A percentile compares a stretch with the other conserved stretches of the same genome.
phyloP scores from a whole-genome alignment of 257 asterid genomes.

The Nicotiana obtusifolia region DNA sequence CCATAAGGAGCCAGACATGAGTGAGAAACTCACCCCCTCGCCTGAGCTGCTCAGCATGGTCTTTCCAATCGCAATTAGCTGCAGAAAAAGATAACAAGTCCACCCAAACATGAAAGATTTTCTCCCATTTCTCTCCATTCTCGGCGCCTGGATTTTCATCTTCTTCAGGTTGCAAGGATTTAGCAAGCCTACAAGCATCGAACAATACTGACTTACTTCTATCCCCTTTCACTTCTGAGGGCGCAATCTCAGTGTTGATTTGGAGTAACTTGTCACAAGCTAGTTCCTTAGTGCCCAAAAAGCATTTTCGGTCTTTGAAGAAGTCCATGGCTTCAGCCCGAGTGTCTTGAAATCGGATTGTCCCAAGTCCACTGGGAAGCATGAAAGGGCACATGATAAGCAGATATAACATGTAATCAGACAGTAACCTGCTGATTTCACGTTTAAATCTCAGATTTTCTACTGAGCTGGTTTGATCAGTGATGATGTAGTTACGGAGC shows the following conservation, averaged over 20 bases:
- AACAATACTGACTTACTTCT: slow-evolving; percentile 26
- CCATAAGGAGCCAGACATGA: slow-evolving; percentile 8
- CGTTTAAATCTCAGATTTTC: neutral
- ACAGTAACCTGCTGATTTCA: slow-evolving; percentile 18
- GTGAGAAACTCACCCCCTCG: slow-evolving; percentile 10
- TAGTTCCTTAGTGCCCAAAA: neutral
- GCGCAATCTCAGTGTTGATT: slow-evolving; percentile 10
- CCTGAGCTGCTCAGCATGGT: slow-evolving; percentile 12
- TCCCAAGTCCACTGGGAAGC: slow-evolving; percentile 35
- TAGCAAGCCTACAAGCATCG: slow-evolving; percentile 18
- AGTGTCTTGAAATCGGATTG: slow-evolving; percentile 25
- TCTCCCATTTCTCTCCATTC: slow-evolving; percentile 23
- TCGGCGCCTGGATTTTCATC: neutral
- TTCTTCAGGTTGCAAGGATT: neutral
- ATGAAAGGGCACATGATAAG: slow-evolving; percentile 23
- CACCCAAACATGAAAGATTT: slow-evolving; percentile 11
- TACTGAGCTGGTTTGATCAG: neutral
- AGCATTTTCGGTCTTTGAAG: neutral
- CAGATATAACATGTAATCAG: slow-evolving; percentile 28
- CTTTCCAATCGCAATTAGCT: neutral
- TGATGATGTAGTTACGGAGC: neutral
- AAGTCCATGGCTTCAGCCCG: slow-evolving; percentile 22
- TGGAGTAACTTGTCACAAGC: slow-evolving; percentile 3
- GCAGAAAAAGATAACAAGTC: slow-evolving; percentile 10
- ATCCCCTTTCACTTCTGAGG: slow-evolving; percentile 25